phyloP scores from a whole-genome alignment of 768 basidiomycete genomes.

The Lepiota venenata region DNA sequence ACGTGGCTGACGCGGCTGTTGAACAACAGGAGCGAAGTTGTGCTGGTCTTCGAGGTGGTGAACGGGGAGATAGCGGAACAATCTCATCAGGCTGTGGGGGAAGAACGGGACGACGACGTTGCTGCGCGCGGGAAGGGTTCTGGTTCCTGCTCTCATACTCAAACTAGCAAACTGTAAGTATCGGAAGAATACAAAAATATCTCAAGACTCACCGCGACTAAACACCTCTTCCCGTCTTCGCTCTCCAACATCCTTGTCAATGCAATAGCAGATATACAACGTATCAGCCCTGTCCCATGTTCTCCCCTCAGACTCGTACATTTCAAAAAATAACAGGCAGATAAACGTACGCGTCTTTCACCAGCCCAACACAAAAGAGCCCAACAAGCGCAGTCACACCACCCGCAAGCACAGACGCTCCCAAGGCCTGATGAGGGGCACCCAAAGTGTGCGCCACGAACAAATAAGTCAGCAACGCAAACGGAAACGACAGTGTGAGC shows the following conservation, averaged over 20 bases:
- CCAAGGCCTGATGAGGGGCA: conserved; percentile 69
- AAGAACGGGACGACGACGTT: conserved; percentile 6
- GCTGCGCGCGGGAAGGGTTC: not conserved
- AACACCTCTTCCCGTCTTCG: conserved; percentile 40
- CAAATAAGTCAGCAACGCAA: conserved; percentile 79
- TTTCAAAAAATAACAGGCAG: not conserved
- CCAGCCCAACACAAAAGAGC: conserved; percentile 76
- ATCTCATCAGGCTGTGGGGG: conserved; percentile 14
- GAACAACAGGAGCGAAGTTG: conserved; percentile 13
- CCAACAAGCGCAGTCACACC: conserved; percentile 80
- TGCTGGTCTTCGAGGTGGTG: conserved; percentile 8
- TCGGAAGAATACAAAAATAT: conserved; percentile 1
- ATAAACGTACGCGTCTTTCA: conserved; percentile 57
- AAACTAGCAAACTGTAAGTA: conserved; percentile 22
- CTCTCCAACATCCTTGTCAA: conserved; percentile 42
- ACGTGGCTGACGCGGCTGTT: conserved; percentile 9
- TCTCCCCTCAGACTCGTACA: not conserved
- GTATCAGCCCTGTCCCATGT: conserved; percentile 34
- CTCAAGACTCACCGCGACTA: conserved; percentile 27
- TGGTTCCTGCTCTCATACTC: conserved; percentile 23
- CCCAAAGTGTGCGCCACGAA: conserved; percentile 82
- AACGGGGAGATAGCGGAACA: conserved; percentile 12
- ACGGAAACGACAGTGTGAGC: conserved; percentile 76
- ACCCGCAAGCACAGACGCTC: conserved; percentile 74
- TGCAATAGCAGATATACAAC: conserved; percentile 46